A percentile compares a stretch with the other conserved stretches of the same genome.
phyloP scores from a whole-genome alignment of 306 rosid genomes.

The Bauhinia variegata region DNA sequence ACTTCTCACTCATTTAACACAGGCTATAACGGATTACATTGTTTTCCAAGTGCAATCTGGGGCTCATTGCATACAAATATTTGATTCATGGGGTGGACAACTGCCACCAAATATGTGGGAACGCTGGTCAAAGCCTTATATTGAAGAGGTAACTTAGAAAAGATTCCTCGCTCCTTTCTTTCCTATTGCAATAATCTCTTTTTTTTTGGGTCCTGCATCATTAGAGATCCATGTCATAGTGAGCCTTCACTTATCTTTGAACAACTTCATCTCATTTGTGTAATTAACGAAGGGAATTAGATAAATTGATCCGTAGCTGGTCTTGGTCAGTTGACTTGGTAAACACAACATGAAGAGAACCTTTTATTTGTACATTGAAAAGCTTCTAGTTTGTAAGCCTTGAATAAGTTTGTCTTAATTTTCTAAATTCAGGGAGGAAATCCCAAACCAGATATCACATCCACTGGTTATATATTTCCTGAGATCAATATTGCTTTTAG shows the following conservation, averaged over 20 bases:
- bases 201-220: not conserved
- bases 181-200: constrained; percentile 13
- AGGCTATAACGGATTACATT: constrained; percentile 82
- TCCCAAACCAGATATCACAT: constrained; percentile 7
- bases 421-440: constrained; percentile 15
- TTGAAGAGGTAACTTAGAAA: constrained; percentile 69
- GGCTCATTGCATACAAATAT: constrained; percentile 95
- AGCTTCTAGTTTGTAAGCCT: constrained; percentile 8
- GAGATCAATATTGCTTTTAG: constrained; percentile 8
- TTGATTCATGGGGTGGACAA: constrained; percentile 99
- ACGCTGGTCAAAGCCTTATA: constrained; percentile 92
- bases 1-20: constrained; percentile 85
- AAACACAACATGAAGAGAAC: constrained; percentile 10
- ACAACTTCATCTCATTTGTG: constrained; percentile 21
- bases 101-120: constrained; percentile 96
- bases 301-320: constrained; percentile 1
- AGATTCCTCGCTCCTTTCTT: constrained; percentile 6
- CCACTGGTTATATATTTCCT: constrained; percentile 14
- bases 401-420: constrained; percentile 4
- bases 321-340: constrained; percentile 20
- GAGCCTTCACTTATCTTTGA: constrained; percentile 9
- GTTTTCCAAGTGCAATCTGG: constrained; percentile 90
- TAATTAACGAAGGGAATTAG: constrained; percentile 10
- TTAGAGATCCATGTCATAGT: constrained; percentile 27
- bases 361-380: not conserved